These are phyloP conservation scores for Davidsoniella neocaledoniae DNA, from an alignment of 2,329 filamentous ascomycete species.

Conservation along the genomic window DNA sequence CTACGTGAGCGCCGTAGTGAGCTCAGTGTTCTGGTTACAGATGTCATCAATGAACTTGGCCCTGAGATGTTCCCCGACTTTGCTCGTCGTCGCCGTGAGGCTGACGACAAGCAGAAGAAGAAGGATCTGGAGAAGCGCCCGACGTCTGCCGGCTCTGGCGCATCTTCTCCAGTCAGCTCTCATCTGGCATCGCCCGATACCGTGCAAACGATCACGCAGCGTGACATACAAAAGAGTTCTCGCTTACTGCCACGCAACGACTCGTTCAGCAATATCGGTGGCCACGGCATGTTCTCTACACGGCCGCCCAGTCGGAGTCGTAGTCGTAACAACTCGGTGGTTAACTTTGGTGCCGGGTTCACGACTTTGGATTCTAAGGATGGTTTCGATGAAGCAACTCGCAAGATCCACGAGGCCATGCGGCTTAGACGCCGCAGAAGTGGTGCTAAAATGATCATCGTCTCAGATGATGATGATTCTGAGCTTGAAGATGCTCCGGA, in stretches of 20 bases:
- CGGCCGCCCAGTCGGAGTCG: conserved; percentile 66
- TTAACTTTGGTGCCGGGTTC: conserved; percentile 35
- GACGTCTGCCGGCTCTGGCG: conserved; percentile 14
- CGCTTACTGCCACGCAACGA: conserved; percentile 63
- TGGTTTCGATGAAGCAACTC: conserved; percentile 66
- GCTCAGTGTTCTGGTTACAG: conserved; percentile 68
- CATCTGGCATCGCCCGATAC: conserved; percentile 24
- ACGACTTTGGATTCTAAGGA: conserved; percentile 49
- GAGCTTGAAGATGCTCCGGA: conserved; percentile 24
- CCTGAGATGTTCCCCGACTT: conserved; percentile 98
- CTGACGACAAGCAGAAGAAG: conserved; percentile 22
- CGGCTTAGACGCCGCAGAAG: conserved; percentile 41
- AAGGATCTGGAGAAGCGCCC: conserved; percentile 20
- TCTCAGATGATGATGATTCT: conserved; percentile 25
- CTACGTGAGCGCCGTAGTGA: conserved; percentile 56
- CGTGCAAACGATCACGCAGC: conserved; percentile 25
- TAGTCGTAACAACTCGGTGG: conserved; percentile 26
- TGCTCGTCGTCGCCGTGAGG: conserved; percentile 54
- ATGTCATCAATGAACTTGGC: conserved; percentile 85
- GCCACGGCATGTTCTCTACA: conserved; percentile 79
- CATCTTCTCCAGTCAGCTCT: conserved; percentile 18
- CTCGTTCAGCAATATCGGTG: conserved; percentile 78
- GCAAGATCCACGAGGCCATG: conserved; percentile 76
- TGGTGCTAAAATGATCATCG: conserved; percentile 19
- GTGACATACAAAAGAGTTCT: conserved; percentile 37